A percentile compares a stretch with the other conserved stretches of the same genome.
Conservation (phyloP, 768 basidiomycete genomes). For the Leucocoprinus leucothites region DNA sequence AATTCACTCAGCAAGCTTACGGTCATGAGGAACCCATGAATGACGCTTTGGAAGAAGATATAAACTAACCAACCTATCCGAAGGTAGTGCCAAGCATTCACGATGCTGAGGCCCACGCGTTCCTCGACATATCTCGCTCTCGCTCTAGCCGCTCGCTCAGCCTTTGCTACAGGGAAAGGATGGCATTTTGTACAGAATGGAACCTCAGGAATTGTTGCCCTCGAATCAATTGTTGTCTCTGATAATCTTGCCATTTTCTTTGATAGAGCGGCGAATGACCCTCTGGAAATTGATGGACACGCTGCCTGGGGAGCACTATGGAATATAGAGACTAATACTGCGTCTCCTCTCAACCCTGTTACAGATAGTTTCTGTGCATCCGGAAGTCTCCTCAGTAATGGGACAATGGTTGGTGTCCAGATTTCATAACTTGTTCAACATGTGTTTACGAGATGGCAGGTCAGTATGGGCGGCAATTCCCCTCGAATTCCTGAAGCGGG, state of each 20-base stretch:
- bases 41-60: too few species aligned
- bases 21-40: too few species aligned
- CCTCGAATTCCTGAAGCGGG: constrained; percentile 24
- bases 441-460: constrained; percentile 15
- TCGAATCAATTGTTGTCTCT: constrained; percentile 26
- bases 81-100: too few species aligned
- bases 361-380: constrained; percentile 42
- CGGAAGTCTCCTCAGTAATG: constrained; percentile 38
- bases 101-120: too few species aligned
- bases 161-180: constrained; percentile 9
- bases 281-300: constrained; percentile 37
- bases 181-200: constrained; percentile 29
- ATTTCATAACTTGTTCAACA: not conserved
- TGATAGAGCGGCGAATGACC: constrained; percentile 32
- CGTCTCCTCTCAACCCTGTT: constrained; percentile 29
- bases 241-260: constrained; percentile 27
- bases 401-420: constrained; percentile 29
- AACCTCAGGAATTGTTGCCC: constrained; percentile 25
- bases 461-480: constrained; percentile 28
- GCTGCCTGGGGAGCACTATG: constrained; percentile 44
- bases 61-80: too few species aligned
- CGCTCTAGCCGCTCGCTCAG: not conserved
- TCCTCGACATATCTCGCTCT: not conserved
- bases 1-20: too few species aligned
- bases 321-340: constrained; percentile 36